Percentiles rank a stretch among this genome's conserved stretches.
phyloP scores from a whole-genome alignment of 2,329 filamentous ascomycete species.

The Plectosphaerella cucumerina region DNA sequence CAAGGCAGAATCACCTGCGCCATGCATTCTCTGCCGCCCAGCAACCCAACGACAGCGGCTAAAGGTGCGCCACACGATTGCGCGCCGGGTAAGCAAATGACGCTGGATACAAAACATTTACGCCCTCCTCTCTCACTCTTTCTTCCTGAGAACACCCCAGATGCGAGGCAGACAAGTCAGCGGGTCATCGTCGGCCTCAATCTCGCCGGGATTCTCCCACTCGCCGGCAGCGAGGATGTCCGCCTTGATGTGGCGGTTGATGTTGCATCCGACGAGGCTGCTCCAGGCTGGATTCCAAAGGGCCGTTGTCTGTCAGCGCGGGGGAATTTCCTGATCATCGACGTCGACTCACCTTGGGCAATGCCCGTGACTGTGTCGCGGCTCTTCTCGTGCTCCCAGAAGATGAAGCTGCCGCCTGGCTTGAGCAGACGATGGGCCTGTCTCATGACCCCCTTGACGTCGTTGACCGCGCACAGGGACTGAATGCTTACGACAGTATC shows the following conservation, averaged over 20 bases:
- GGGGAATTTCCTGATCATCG: constrained; percentile 2
- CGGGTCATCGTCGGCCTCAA: constrained; percentile 21
- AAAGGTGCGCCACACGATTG: no score
- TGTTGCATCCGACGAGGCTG: constrained; percentile 22
- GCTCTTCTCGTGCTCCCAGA: constrained; percentile 37
- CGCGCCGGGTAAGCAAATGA: no score
- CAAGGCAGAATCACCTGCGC: no score
- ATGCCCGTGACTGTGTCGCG: constrained; percentile 19
- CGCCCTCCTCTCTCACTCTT: constrained; percentile 6
- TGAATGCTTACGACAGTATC: constrained; percentile 38
- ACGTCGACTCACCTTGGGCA: constrained; percentile 19
- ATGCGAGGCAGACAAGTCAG: constrained; percentile 22
- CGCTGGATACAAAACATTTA: no score
- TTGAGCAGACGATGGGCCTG: constrained; percentile 36
- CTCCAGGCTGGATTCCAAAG: constrained; percentile 25
- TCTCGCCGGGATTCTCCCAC: constrained; percentile 25
- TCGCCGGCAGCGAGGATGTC: constrained; percentile 21
- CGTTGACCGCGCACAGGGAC: constrained; percentile 34
- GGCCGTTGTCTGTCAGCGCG: constrained; percentile 15
- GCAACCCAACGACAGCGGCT: no score
- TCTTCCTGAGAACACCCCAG: constrained; percentile 25
- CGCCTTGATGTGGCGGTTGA: constrained; percentile 21
- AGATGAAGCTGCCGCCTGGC: constrained; percentile 39
- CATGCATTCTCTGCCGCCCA: no score
- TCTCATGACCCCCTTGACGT: constrained; percentile 20